Conservation (phyloP, 208 protist species). For the Crithidia brevicula region DNA sequence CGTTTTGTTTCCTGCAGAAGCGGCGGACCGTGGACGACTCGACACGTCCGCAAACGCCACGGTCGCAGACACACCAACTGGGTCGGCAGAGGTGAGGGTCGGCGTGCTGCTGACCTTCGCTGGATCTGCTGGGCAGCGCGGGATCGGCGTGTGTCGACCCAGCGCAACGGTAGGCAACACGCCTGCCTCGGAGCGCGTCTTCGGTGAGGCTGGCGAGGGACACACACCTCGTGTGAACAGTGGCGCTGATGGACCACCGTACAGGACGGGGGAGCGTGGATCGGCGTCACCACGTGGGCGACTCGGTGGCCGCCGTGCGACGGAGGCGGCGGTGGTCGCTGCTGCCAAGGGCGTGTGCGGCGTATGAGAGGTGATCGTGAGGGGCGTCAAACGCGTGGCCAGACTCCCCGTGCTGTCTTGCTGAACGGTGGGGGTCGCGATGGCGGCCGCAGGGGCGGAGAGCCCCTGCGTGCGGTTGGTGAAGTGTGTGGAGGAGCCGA, state of each 20-base stretch:
- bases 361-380: background rate
- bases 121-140: background rate
- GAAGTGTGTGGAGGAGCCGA: slow-evolving; percentile 1
- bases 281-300: background rate
- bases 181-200: background rate
- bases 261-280: background rate
- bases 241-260: no score
- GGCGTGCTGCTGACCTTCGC: background rate
- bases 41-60: background rate
- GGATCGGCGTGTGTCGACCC: background rate
- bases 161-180: background rate
- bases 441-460: background rate
- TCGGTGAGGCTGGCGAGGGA: background rate
- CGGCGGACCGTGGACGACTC: slow-evolving; percentile 4
- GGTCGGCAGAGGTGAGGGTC: background rate
- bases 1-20: background rate
- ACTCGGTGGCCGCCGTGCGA: background rate
- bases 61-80: background rate
- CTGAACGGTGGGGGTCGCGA: background rate
- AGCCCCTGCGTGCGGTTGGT: background rate
- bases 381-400: background rate
- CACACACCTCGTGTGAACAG: no score
- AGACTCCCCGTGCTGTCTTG: background rate
- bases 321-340: background rate
- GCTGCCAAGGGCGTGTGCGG: background rate